Conservation (phyloP, 129 eudicot species). For the Tanacetum coccineum region DNA sequence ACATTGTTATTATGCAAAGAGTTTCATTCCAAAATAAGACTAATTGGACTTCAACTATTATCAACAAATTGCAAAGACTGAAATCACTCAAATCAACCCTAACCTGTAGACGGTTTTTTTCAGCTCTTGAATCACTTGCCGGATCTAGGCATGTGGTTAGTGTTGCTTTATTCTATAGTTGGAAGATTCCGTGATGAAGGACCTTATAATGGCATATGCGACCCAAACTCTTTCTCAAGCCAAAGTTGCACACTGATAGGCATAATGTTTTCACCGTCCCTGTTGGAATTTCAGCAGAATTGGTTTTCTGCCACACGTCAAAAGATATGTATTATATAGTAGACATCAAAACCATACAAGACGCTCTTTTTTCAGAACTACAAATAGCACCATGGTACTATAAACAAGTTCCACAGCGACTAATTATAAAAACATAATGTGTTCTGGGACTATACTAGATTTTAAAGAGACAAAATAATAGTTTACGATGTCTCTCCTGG, state of each 20-base stretch:
- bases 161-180: conserved; percentile 71
- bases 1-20: no score
- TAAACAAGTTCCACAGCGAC: not conserved
- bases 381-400: not conserved
- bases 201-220: conserved; percentile 38
- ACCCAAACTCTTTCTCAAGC: conserved; percentile 96
- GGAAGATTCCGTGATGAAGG: conserved; percentile 51
- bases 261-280: conserved; percentile 98
- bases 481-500: no score
- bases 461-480: no score
- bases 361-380: not conserved
- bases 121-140: conserved; percentile 87
- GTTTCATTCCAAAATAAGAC: no score
- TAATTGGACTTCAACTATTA: no score
- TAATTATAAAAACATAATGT: not conserved
- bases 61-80: no score
- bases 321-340: conserved; percentile 1
- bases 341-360: no score
- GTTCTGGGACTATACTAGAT: no score
- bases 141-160: conserved; percentile 96
- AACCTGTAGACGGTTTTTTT: conserved; percentile 87
- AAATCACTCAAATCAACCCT: conserved; percentile 30
- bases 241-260: conserved; percentile 90
- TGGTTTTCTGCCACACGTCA: conserved; percentile 50
- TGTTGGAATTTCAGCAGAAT: conserved; percentile 95